Evolutionary conservation across 2,329 filamentous ascomycete genomes (phyloP).

Genomic region (Pyrenochaeta sp.): DNA sequence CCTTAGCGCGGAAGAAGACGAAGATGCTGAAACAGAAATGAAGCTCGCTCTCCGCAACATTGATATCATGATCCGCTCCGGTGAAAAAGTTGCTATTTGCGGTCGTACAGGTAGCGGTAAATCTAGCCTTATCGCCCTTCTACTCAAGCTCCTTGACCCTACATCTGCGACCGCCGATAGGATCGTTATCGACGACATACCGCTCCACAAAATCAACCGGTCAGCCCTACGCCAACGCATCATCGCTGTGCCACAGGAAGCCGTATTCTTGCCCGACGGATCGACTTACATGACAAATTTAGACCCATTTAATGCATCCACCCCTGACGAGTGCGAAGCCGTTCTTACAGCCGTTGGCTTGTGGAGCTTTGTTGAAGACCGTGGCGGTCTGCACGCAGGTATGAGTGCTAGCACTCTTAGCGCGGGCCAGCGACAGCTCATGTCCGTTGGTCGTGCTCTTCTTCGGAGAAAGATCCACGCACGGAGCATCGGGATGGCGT

Average conservation of each 20-base stretch:
- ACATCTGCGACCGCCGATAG: conserved; percentile 2
- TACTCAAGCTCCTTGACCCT: conserved; percentile 20
- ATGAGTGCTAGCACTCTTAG: conserved; percentile 12
- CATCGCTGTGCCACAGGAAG: conserved; percentile 59
- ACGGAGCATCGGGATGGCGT: conserved; percentile 11
- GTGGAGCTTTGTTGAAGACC: conserved; percentile 40
- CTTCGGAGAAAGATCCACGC: conserved; percentile 34
- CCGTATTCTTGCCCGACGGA: conserved; percentile 54
- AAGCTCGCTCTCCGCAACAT: conserved; percentile 33
- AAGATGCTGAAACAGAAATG: too few relatives aligned
- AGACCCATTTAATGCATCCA: conserved; percentile 48
- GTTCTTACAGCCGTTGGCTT: conserved; percentile 56
- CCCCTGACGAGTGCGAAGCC: conserved; percentile 44
- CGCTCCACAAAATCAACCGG: conserved; percentile 12
- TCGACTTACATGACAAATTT: conserved; percentile 54
- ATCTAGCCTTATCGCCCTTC: conserved; percentile 11
- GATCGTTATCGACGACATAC: conserved; percentile 11
- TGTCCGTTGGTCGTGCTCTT: conserved; percentile 67
- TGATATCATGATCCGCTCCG: conserved; percentile 53
- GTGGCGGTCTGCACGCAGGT: conserved; percentile 14
- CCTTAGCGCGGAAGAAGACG: too few relatives aligned
- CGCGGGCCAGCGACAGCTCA: conserved; percentile 67
- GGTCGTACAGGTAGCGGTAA: conserved; percentile 59
- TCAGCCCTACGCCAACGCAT: conserved; percentile 35
- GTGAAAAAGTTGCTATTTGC: conserved; percentile 58